Conservation (phyloP, 1,139 yeast genomes). For the Zygosaccharomyces pseudobailii region DNA sequence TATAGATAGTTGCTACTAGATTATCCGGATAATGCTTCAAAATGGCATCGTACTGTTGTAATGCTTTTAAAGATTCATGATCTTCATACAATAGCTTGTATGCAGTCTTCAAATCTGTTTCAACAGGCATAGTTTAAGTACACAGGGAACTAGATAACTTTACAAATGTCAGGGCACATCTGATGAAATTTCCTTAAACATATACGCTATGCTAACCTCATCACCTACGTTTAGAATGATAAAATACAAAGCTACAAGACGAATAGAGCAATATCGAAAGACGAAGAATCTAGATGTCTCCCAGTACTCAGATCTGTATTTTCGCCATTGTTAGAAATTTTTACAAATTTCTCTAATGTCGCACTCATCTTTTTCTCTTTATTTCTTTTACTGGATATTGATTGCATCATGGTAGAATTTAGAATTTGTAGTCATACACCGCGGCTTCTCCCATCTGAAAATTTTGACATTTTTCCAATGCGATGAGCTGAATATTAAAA, state of each 20-base stretch:
- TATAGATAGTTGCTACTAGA: conserved; percentile 48
- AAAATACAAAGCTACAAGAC: no score
- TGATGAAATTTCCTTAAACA: no score
- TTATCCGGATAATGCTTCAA: conserved; percentile 41
- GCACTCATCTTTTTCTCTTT: background rate
- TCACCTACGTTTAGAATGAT: no score
- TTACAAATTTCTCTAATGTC: no score
- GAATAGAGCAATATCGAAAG: no score
- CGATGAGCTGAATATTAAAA: conserved; percentile 12
- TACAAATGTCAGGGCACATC: no score
- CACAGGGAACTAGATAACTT: no score
- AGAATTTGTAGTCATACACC: background rate
- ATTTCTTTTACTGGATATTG: background rate
- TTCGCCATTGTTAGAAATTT: no score
- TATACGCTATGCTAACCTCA: no score
- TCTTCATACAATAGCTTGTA: conserved; percentile 35
- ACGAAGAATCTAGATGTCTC: no score
- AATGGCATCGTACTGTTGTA: conserved; percentile 34
- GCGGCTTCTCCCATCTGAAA: conserved; percentile 2
- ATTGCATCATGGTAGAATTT: no score
- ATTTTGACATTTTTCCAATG: conserved; percentile 6
- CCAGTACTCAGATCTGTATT: no score
- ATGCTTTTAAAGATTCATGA: conserved; percentile 38
- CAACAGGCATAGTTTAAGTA: conserved; percentile 23
- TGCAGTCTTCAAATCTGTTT: conserved; percentile 26